Conservation (phyloP, 345 rosid species). For the Xanthoceras sorbifolium region DNA sequence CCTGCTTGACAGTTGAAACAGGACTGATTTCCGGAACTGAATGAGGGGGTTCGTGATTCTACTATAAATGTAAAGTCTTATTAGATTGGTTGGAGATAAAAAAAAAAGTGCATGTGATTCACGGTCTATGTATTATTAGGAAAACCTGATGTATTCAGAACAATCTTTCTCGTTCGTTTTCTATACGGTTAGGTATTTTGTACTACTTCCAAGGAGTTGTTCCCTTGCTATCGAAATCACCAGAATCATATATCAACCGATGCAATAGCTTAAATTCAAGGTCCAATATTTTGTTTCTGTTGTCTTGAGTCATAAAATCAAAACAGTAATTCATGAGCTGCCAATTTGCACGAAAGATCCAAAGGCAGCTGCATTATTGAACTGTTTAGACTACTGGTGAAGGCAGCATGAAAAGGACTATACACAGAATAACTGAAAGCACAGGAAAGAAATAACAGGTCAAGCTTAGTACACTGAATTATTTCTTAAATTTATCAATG, state of each 20-base stretch:
- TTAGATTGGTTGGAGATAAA: constrained; percentile 22
- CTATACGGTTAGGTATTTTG: constrained; percentile 31
- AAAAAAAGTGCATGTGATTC: constrained; percentile 34
- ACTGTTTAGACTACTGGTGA: neutral
- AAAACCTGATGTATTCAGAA: constrained; percentile 21
- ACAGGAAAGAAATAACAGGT: neutral
- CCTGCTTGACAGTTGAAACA: constrained; percentile 25
- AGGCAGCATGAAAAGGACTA: constrained; percentile 13
- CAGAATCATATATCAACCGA: neutral
- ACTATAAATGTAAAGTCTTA: constrained; percentile 38
- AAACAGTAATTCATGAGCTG: neutral
- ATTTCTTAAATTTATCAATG: neutral
- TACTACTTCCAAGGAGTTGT: constrained; percentile 8
- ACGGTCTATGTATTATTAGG: constrained; percentile 33
- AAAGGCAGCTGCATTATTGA: constrained; percentile 14
- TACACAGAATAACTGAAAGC: neutral
- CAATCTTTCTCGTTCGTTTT: constrained; percentile 16
- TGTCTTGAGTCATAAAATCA: neutral
- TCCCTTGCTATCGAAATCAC: constrained; percentile 4
- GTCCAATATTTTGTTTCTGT: neutral
- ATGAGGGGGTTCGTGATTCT: constrained; percentile 15
- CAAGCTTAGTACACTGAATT: neutral
- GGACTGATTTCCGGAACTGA: constrained; percentile 25
- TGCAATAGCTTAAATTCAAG: neutral
- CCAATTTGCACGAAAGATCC: neutral